Base-by-base conservation (phyloP, 352 stramenopile genomes). In the Globisporangium iwayamae region DNA sequence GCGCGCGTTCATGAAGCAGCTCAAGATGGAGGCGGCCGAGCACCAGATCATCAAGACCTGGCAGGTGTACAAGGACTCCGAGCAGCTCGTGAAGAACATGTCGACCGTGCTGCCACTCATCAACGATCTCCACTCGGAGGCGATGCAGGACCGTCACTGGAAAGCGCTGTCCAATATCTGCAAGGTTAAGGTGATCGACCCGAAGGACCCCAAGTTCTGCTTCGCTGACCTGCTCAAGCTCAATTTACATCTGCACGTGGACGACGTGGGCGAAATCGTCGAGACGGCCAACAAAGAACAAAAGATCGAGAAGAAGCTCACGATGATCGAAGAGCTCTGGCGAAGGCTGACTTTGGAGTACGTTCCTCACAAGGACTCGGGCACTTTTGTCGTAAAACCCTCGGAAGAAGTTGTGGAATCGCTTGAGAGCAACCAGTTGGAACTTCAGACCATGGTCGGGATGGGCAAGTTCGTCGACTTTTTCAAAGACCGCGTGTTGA, bases 91-190 rank as follows among this genome's bases (percentile, higher is more conserved):
- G 18, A 96, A 94, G 69, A 94, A 96, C 62, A 94, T 94, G 87
- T 72, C 85, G 34, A 85, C 79, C 0, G 87, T 96, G 2, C 53
- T 96, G 8, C 86, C 87, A 7, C 71, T 99, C 14, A 96, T 99
- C 69, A 97, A 97, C 58, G 96, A 98, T 57, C 76, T 99, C 39
- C 94, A 98, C 75, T 97, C 90, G 1, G 87, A 98, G 60, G 89
- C 94, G 30, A 98, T 99, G 81, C 88, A 97, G 58, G 75, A 96
- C 52, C 89, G 96, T 4, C 96, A 99, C 75, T 99, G 96, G 96
- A 89, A 91, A 65, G 85, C 81, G 11, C 65, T 98, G 9, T 93
- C 90, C 11, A 70, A 65, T 3, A 90, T 94, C 43, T 94, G 85
- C 47, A 87, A 93, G 32, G 86, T 94, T n/a, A 94, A 96, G 56